Base-by-base conservation (phyloP, 2,329 filamentous ascomycete genomes). In the Malbranchea cinnamomea region DNA sequence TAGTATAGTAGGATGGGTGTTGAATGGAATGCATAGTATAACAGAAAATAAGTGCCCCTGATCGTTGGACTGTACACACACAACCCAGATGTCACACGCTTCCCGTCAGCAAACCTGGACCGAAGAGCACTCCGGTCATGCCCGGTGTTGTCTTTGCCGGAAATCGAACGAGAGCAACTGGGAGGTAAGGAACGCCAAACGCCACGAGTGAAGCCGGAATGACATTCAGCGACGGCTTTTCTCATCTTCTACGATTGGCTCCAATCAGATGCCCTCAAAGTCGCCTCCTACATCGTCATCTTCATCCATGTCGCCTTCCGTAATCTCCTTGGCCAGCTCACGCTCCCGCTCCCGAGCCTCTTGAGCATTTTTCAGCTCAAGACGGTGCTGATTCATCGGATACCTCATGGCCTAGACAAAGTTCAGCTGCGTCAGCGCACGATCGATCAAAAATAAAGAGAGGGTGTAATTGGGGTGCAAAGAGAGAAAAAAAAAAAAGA, bases 291-390 rank as follows among this genome's bases (percentile, higher is more conserved):
- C 77, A 61, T 95, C 89, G n/a, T n/a, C n/a, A 49, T 94, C 89
- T 47, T 94, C 89, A 46, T 95, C 89, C 56, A 93, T 69, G 50
- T 98, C 89, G 12, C 87, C 89, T 43, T 95, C 89, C 58, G 93
- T 83, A 50, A 98, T 95, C 65, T 98, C 89, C 68, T 95, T 95
- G 39, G 85, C 89, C 67, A 98, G 74, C 60, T 98, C 89, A 11
- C 89, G 72, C 65, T 98, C 89, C 12, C 89, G 71, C 56, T 98
- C 89, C 29, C 89, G 72, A n/a, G 89, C 89, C 59, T 98, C 91
- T 57, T 95, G 87, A 0, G 89, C 89, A 47, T 92, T 95, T 71
- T 94, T 95, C 33, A 98, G 69, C 59, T 98, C 89, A 33, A 95
- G 67, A 11, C 89, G 74, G 59, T 98, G 89, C 58, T 95, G 89